phyloP scores from a whole-genome alignment of 2,329 filamentous ascomycete genomes.

The Orbilia javanica region DNA sequence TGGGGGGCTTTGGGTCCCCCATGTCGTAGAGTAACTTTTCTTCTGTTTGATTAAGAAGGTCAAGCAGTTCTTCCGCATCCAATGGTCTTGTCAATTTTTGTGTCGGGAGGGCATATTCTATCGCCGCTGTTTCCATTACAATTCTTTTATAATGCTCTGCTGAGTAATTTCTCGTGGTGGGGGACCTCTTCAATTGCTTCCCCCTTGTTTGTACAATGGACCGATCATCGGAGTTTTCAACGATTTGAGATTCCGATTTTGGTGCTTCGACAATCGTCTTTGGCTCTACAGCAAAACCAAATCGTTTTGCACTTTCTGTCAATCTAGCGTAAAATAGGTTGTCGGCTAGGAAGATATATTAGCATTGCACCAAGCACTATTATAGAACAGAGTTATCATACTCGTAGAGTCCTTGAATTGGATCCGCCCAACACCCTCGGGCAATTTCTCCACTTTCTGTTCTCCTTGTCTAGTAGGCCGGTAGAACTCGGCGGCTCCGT shows the following conservation, averaged over 20 bases:
- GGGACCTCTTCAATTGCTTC: constrained; percentile 20
- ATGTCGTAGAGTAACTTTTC: constrained; percentile 50
- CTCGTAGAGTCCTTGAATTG: constrained; percentile 50
- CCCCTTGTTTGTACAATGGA: constrained; percentile 45
- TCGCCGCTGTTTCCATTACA: constrained; percentile 45
- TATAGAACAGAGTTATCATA: neutral
- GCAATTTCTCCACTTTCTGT: constrained; percentile 46
- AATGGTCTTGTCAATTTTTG: constrained; percentile 54
- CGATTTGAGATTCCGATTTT: neutral
- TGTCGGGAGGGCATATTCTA: constrained; percentile 42
- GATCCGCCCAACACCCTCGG: constrained; percentile 47
- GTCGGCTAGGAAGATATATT: constrained; percentile 20
- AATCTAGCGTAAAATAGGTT: constrained; percentile 54
- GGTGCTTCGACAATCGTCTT: constrained; percentile 19
- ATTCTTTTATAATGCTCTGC: constrained; percentile 32
- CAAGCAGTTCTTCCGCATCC: constrained; percentile 53
- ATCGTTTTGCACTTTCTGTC: constrained; percentile 47
- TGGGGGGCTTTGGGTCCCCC: constrained; percentile 29
- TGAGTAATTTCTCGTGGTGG: constrained; percentile 30
- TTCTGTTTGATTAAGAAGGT: constrained; percentile 51
- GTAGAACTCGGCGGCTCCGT: constrained; percentile 52
- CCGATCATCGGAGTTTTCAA: constrained; percentile 18
- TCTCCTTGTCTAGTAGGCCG: constrained; percentile 20
- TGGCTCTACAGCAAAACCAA: constrained; percentile 46
- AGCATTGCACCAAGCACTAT: neutral